phyloP scores from a whole-genome alignment of 2,329 filamentous ascomycete genomes.

The Massarina eburnea region DNA sequence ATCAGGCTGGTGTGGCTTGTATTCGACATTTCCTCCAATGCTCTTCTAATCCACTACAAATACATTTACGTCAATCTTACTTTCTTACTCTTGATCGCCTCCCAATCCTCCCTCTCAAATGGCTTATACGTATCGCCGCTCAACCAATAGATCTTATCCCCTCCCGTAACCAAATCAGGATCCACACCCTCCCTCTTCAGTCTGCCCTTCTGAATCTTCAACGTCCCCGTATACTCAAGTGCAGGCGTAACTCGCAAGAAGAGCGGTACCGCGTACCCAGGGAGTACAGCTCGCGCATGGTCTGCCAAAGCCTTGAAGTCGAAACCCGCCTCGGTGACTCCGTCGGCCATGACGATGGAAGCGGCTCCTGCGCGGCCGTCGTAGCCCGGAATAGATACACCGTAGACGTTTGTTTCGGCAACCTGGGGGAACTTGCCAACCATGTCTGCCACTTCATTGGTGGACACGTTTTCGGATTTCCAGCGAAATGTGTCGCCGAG shows the following conservation, averaged over 20 bases:
- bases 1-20: too few relatives aligned
- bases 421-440: conserved; percentile 45
- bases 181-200: conserved; percentile 49
- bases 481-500: conserved; percentile 45
- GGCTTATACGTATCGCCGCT: conserved; percentile 39
- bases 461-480: conserved; percentile 52
- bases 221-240: conserved; percentile 49
- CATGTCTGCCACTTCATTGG: conserved; percentile 48
- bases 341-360: conserved; percentile 42
- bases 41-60: too few relatives aligned
- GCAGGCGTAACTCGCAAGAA: conserved; percentile 45
- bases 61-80: conserved; percentile 24
- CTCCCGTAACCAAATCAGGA: conserved; percentile 40
- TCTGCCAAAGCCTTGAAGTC: conserved; percentile 41
- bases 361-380: conserved; percentile 50
- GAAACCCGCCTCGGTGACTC: conserved; percentile 31
- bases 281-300: conserved; percentile 44
- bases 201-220: conserved; percentile 50
- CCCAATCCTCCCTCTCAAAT: conserved; percentile 43
- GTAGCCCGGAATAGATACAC: conserved; percentile 47
- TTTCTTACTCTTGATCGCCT: conserved; percentile 32
- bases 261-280: conserved; percentile 50
- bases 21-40: too few relatives aligned
- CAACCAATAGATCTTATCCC: conserved; percentile 47
- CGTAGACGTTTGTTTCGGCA: conserved; percentile 49